A percentile compares a stretch with the other conserved stretches of the same genome.
phyloP scores from a whole-genome alignment of 768 basidiomycete species.

The Amanita subjunquillea region DNA sequence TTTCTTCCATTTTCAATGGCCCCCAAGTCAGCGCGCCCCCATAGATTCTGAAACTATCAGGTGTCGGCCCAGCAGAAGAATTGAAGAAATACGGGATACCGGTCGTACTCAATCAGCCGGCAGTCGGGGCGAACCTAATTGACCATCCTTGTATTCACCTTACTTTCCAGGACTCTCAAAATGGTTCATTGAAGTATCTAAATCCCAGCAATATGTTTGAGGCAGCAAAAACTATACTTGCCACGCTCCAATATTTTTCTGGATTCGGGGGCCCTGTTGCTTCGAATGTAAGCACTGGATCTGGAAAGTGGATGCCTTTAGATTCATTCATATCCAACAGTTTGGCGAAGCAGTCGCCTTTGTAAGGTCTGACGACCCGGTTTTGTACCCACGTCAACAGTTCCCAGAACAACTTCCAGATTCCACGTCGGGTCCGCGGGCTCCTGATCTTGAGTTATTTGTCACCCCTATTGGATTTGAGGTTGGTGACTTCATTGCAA shows the following conservation, averaged over 20 bases:
- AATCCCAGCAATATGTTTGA: slow-evolving; percentile 20
- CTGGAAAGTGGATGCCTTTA: slow-evolving; percentile 16
- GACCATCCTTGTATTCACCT: slow-evolving; percentile 61
- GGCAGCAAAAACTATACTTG: slow-evolving; percentile 16
- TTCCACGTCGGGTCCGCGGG: slow-evolving; percentile 31
- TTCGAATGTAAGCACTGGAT: slow-evolving; percentile 32
- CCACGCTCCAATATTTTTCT: slow-evolving; percentile 30
- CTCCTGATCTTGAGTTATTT: slow-evolving; percentile 41
- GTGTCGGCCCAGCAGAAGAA: slow-evolving; percentile 59
- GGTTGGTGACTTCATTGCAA: slow-evolving; percentile 12
- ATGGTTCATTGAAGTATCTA: slow-evolving; percentile 31
- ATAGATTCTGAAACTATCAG: slow-evolving; percentile 64
- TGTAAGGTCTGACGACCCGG: slow-evolving; percentile 41
- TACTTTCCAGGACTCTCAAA: slow-evolving; percentile 40
- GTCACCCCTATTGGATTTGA: slow-evolving; percentile 32
- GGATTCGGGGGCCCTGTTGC: slow-evolving; percentile 37
- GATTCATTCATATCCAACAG: slow-evolving; percentile 12
- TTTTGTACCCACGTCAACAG: slow-evolving; percentile 30
- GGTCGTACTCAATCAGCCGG: slow-evolving; percentile 52
- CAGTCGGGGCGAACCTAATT: slow-evolving; percentile 63
- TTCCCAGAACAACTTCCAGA: slow-evolving; percentile 29
- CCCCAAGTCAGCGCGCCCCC: too few relatives aligned
- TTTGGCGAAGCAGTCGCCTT: slow-evolving; percentile 51
- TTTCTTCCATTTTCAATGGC: not conserved
- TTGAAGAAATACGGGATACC: slow-evolving; percentile 46